phyloP scores from a whole-genome alignment of 495 filamentous ascomycete species.

The Penicillium samsonianum region DNA sequence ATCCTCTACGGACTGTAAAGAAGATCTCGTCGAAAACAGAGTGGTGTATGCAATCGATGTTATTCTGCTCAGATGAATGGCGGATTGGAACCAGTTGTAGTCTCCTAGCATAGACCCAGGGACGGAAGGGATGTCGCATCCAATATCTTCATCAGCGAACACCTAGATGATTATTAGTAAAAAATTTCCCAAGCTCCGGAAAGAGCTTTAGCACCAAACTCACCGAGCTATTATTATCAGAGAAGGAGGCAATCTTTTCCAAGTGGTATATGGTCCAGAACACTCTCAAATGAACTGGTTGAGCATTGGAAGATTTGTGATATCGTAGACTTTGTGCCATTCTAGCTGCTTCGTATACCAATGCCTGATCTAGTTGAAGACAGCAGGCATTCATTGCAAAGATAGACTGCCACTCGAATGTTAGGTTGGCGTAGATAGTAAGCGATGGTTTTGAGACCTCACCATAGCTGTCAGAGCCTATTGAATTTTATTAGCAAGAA shows the following conservation, averaged over 20 bases:
- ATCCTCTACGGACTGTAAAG: conserved; percentile 23
- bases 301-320: conserved; percentile 19
- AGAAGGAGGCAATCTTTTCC: conserved; percentile 36
- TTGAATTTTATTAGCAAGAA: background rate
- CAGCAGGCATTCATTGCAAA: conserved; percentile 36
- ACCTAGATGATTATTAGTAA: background rate
- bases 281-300: conserved; percentile 23
- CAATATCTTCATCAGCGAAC: background rate
- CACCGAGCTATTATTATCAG: conserved; percentile 34
- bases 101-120: conserved; percentile 29
- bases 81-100: conserved; percentile 36
- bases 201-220: conserved; percentile 10
- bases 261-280: conserved; percentile 43
- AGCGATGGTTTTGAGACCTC: background rate
- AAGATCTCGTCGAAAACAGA: conserved; percentile 35
- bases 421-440: background rate
- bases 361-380: conserved; percentile 33
- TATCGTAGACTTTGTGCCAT: conserved; percentile 31
- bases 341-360: conserved; percentile 35
- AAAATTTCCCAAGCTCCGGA: conserved; percentile 14
- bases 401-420: conserved; percentile 18
- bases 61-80: conserved; percentile 29
- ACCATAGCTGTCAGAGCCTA: background rate
- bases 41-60: conserved; percentile 32
- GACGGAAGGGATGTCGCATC: conserved; percentile 33